Evolutionary conservation across 495 filamentous ascomycete genomes (phyloP), one percentile per base, ranked within the genome.

Genomic region (Recurvomyces mirabilis): DNA sequence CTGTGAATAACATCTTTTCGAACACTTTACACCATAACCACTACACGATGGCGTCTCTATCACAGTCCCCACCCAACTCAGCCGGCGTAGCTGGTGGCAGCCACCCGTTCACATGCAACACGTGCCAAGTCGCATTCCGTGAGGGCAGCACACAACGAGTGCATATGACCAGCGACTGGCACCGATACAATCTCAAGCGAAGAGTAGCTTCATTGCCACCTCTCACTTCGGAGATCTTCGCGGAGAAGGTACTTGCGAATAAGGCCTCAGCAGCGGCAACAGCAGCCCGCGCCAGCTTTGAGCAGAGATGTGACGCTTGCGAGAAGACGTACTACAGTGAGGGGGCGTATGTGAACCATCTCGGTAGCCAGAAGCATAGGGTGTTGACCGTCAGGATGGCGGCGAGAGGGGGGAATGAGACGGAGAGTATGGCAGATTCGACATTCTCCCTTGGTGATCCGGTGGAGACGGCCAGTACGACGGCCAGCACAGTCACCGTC

Each of bases 51-150:
- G 50, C 50, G 29, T 43, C 49, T 25, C 26, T 47, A 17, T 26
- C 36, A 5, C 41, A 44, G 21, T 17, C 50, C 14, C 51, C 37
- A 4, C 20, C 29, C 2, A 15, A n/a, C n/a, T n/a, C n/a, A n/a
- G n/a, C n/a, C n/a, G n/a, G n/a, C n/a, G n/a, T n/a, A n/a, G n/a
- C n/a, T n/a, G n/a, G n/a, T n/a, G n/a, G 72, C 6, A 74, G 81
- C 18, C 82, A 94, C 62, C 88, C 89, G 1, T 96, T 86, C 63
- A 94, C 91, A 33, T 98, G 91, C 74, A 98, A 98, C 67, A 85
- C 89, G 23, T 98, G 91, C 55, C 87, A 94, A 53, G 87, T 98
- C 46, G 91, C 91, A 23, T 96, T 95, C 66, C 80, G 89, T 54
- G 82, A 81, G 59, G 82, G 81, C 59, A 89, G 96, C 60, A 75